A percentile compares a stretch with the other conserved stretches of the same genome.
Evolutionary conservation across 371 early-diverging fungal genomes (phyloP).

Genomic region (Circinella umbellata): DNA sequence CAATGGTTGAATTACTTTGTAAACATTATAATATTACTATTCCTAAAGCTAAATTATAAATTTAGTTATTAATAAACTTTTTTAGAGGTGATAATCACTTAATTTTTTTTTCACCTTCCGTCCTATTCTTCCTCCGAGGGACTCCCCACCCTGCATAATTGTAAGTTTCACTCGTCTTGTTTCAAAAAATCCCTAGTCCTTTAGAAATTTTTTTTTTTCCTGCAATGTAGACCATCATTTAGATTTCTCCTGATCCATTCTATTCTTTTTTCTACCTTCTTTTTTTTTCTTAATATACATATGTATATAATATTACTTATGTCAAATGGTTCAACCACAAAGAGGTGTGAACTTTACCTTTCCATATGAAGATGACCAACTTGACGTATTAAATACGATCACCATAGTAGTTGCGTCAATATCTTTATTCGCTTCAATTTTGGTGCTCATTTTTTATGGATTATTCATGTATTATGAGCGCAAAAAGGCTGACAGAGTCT

Average conservation of each 20-base stretch:
- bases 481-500: slow-evolving; percentile 27
- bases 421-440: not conserved
- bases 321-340: too few relatives aligned
- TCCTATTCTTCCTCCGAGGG: too few relatives aligned
- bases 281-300: not conserved
- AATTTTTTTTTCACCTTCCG: too few relatives aligned
- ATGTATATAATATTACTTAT: too few relatives aligned
- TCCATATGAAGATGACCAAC: not conserved
- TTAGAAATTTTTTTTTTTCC: too few relatives aligned
- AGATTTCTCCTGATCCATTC: not conserved
- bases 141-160: too few relatives aligned
- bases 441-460: not conserved
- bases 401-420: not conserved
- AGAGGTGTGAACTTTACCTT: not conserved
- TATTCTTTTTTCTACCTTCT: not conserved
- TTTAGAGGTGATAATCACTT: too few relatives aligned
- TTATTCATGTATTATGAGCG: slow-evolving; percentile 2
- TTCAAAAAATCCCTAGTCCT: not conserved
- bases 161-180: not conserved
- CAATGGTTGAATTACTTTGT: slow-evolving; percentile 13
- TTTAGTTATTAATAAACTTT: too few relatives aligned
- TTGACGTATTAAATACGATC: not conserved
- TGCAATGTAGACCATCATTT: too few relatives aligned
- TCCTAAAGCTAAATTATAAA: slow-evolving; percentile 22
- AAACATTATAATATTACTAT: slow-evolving; percentile 9